Base-by-base conservation (phyloP, 2,329 filamentous ascomycete species). In the Colletotrichum euphorbiae region DNA sequence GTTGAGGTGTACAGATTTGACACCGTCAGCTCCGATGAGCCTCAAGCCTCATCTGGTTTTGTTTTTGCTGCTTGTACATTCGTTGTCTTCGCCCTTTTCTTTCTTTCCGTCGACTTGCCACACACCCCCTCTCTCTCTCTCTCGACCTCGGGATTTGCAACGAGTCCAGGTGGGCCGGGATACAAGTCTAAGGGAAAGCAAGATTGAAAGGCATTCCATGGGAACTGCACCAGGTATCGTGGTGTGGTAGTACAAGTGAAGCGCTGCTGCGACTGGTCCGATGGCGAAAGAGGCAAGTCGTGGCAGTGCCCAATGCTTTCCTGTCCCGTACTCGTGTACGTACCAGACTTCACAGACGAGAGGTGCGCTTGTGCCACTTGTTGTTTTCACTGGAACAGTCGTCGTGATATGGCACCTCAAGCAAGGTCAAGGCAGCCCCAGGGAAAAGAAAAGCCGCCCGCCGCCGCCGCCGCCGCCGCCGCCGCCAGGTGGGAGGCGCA, bases 271-370 rank as follows among this genome's bases (percentile, higher is more conserved):
- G 43, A 59, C 56, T 59, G 9, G 56, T 40, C 31, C 43, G 42
- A 50, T 48, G 55, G 55, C 55, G 7, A 58, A 58, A 58, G 24
- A 31, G 55, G 55, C 31, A 50, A 59, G 56, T 50, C 43, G 56
- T 50, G 33, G 43, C 43, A 50, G 31, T 59, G 56, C 17, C 28
- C 42, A 9, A 38, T 38, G 17, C n/a, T 21, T 24, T 45, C 6
- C 9, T 21, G 24, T 24, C 43, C 56, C 56, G 56, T 50, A 59
- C 56, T 59, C 56, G 56, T 59, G 58, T 51, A 61, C 45, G 45
- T 19, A 40, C 36, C n/a, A 19, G 24, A 24, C 3, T 24, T 24
- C 5, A 24, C 24, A 24, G 4, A 24, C 24, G 24, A 24, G 24
- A 24, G 21, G 21, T 24, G 21, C 21, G 21, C 21, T 24, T 24